These are phyloP conservation scores for Psidium guajava DNA, from an alignment of 345 rosid species.

Conservation along the genomic window DNA sequence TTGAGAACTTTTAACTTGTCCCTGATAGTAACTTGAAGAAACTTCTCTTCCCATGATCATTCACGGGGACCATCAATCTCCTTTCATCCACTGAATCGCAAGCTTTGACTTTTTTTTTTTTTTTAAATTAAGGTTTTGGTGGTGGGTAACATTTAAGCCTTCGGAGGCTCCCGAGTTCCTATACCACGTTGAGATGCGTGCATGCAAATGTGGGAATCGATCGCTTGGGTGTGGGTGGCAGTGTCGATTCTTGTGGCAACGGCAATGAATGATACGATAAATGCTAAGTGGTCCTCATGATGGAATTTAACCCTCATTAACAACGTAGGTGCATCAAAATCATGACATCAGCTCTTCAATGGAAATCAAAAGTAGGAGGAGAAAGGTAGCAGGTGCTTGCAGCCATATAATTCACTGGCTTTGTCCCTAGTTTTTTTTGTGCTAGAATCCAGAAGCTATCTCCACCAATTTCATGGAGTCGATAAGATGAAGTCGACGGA, in stretches of 20 bases:
- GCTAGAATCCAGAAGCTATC: too few relatives aligned
- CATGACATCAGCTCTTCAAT: background rate
- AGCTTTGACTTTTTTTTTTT: slow-evolving; percentile 3
- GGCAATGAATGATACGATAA: background rate
- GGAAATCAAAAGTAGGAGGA: background rate
- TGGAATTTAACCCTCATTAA: background rate
- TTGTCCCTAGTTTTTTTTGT: background rate
- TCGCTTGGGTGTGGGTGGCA: background rate
- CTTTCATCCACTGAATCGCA: background rate
- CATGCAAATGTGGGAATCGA: background rate
- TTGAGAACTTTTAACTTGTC: background rate
- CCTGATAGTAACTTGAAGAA: background rate
- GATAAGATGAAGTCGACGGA: background rate
- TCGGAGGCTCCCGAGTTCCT: background rate
- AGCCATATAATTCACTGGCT: background rate
- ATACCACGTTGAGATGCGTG: background rate
- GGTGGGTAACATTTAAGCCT: background rate
- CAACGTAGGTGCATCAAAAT: background rate
- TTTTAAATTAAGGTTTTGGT: background rate
- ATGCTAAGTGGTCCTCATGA: background rate
- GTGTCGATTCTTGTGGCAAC: background rate
- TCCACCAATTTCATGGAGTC: background rate
- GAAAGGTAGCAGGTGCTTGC: background rate
- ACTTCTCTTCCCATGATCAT: background rate
- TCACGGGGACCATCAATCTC: background rate